Base-by-base conservation (phyloP, 179 eudicot genomes). In the Silene noctiflora region DNA sequence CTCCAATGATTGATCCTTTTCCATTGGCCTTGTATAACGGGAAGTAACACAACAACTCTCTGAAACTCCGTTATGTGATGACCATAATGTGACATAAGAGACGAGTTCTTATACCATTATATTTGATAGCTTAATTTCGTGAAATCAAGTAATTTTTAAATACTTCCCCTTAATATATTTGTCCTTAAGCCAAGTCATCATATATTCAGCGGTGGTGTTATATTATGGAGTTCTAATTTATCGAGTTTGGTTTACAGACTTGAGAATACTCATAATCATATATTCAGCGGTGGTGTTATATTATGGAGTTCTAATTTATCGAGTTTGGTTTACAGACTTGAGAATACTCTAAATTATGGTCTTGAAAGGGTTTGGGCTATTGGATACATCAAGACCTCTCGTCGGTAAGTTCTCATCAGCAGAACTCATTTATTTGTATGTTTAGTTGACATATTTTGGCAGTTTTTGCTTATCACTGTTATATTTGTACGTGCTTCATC, bases 331-430 rank as follows among this genome's bases (percentile, higher is more conserved):
- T 85, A 81, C 88, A 91, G 94, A 78, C 96, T 91, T 71, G 97
- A 95, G 81, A 95, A 91, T 83, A 88, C 97, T 46, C 83, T 95
- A 75, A 95, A 95, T 53, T 95, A 92, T 83, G 99, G 95, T 58
- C 92, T 92, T 74, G 99, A 91, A 88, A 92, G 99, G 84, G 97
- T 95, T 76, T 95, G 99, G 99, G 91, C 99, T 67, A 83, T 95
- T 73, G 96, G 95, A 73, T 89, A 82, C 83, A 89, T 92, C 86
- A 95, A 87, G 85, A 81, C 96, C 80, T 91, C 97, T 61, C 96
- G 90, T 1, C 83, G 91, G 93, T 87, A 86, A 83, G 87, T 55
- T 55, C 59, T 55, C 64, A 78, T 62, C 25, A 31, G 44, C 8
- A 55, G 20, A 55, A 55, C 58, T 55, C 59, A 55, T 55, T 55